A percentile compares a stretch with the other conserved stretches of the same genome.
Evolutionary conservation across 176 grass and related monocot genomes (phyloP).

Genomic region (Lolium perenne): DNA sequence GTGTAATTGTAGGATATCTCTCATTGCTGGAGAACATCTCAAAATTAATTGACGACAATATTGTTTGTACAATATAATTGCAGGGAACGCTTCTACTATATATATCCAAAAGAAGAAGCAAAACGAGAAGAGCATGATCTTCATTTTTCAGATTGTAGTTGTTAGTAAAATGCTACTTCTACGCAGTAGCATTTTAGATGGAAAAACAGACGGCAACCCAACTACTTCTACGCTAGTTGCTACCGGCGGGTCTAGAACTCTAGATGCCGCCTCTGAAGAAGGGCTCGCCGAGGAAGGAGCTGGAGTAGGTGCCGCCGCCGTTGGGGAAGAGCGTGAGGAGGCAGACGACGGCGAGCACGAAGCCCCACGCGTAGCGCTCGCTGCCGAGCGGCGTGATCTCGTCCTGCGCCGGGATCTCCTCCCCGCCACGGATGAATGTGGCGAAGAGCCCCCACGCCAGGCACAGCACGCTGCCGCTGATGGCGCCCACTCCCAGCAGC

Average conservation of each 20-base stretch:
- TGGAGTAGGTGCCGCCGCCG: conserved; percentile 89
- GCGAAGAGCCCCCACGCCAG: conserved; percentile 92
- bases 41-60: background rate
- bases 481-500: conserved; percentile 60
- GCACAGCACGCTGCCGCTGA: conserved; percentile 92
- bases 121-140: too few relatives aligned
- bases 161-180: background rate
- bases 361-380: conserved; percentile 69
- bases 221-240: too few relatives aligned
- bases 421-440: conserved; percentile 88
- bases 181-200: too few relatives aligned
- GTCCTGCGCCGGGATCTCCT: conserved; percentile 92
- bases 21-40: background rate
- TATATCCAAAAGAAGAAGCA: background rate
- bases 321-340: conserved; percentile 94
- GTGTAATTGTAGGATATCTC: background rate
- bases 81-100: background rate
- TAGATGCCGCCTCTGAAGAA: conserved; percentile 81
- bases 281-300: conserved; percentile 65
- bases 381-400: conserved; percentile 80
- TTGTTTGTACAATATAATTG: background rate
- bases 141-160: background rate
- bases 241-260: conserved; percentile 33
- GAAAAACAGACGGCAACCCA: too few relatives aligned
- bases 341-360: conserved; percentile 72